Evolutionary conservation across 805 yeast species (phyloP).

Genomic region (Sungouiella blattae): DNA sequence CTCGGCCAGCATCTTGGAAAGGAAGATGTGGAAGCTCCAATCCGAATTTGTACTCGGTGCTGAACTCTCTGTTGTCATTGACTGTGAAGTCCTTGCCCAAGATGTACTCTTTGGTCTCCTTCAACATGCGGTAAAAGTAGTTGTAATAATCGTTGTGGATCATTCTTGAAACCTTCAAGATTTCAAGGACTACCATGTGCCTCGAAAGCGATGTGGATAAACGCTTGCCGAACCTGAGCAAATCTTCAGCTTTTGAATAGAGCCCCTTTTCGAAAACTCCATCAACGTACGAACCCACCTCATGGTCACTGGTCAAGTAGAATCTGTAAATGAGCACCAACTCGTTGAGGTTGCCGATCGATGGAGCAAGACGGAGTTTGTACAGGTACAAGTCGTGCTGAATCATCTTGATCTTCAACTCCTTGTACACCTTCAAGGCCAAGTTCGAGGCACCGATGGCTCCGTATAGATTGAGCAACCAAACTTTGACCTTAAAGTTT

Average conservation of each 20-base stretch:
- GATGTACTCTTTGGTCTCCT: constrained; percentile 12
- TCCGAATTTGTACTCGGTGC: constrained; percentile 52
- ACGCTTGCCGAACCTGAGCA: constrained; percentile 56
- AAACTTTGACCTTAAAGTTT: constrained; percentile 67
- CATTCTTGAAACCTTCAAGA: constrained; percentile 31
- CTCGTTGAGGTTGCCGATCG: constrained; percentile 31
- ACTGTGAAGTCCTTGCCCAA: constrained; percentile 13
- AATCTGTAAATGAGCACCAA: constrained; percentile 38
- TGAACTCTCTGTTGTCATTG: constrained; percentile 60
- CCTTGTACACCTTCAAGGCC: constrained; percentile 49
- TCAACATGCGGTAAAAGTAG: constrained; percentile 23
- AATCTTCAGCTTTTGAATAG: constrained; percentile 64
- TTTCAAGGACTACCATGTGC: constrained; percentile 31
- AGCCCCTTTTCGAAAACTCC: constrained; percentile 57
- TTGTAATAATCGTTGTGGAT: constrained; percentile 25
- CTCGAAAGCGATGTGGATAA: constrained; percentile 49
- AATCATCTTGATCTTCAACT: constrained; percentile 63
- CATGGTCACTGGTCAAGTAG: constrained; percentile 52
- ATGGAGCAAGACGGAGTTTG: constrained; percentile 45
- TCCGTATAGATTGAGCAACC: constrained; percentile 66
- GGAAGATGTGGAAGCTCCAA: constrained; percentile 23
- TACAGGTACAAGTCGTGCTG: constrained; percentile 72
- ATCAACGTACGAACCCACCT: constrained; percentile 46
- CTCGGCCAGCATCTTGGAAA: constrained; percentile 14
- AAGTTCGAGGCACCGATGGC: constrained; percentile 50